Base-by-base conservation (phyloP, 768 basidiomycete genomes). In the Agaricus subrufescens region DNA sequence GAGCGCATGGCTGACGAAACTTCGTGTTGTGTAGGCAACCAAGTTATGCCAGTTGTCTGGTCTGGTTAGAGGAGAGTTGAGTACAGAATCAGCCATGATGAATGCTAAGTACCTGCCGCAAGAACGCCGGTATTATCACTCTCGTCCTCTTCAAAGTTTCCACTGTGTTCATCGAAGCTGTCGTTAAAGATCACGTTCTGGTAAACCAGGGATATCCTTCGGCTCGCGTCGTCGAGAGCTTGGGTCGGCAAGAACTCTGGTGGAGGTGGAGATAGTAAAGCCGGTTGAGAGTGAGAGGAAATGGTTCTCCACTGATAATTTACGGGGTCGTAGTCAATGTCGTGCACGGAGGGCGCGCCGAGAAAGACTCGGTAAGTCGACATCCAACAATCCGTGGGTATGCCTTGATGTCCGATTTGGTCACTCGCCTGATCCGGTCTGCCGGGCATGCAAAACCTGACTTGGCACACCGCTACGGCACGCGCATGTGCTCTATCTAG, bases 151-250 rank as follows among this genome's bases (percentile, higher is more conserved):
- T 57, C 65, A 7, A 63, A 63, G 31, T 44, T 60, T 30, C 42
- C 29, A 27, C 69, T 67, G 14, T 66, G 69, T 4, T 75, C 75
- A 5, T 73, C 75, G 2, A 70, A 67, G 14, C 64, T 58, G 14
- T 82, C 77, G 44, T 77, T 71, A 59, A 90, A 90, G n/a, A 89
- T 86, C 29, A 84, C 75, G 53, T 88, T 87, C 63, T 84, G 74
- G 62, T 91, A 91, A 25, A 89, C 67, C 50, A 80, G 55, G 0
- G 89, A 91, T 44, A 92, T 84, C 39, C 85, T 75, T n/a, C 75
- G 74, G 64, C 80, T 87, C 7, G 86, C 87, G 3, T 79, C 85
- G 60, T 86, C 84, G 42, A 89, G 65, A 0, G 83, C 85, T 19
- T 56, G 61, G 58, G 45, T 37, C 15, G 39, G 31, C 31, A 52